phyloP scores from a whole-genome alignment of 169 alveolate species.

The Plasmodium falciparum region DNA sequence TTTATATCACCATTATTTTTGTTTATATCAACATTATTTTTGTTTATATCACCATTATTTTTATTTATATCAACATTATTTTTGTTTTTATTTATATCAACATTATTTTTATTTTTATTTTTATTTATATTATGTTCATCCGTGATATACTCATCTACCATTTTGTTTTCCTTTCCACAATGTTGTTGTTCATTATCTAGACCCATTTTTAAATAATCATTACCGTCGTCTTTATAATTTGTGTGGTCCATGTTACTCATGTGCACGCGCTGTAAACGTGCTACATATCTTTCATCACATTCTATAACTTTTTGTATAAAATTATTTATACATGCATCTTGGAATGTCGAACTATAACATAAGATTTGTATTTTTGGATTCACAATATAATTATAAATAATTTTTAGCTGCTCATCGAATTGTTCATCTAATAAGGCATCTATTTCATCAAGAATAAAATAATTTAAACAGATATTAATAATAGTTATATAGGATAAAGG shows the following conservation, averaged over 20 bases:
- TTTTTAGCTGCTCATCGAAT: constrained; percentile 25
- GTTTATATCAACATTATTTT: neutral
- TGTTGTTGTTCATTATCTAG: neutral
- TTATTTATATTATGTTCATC: neutral
- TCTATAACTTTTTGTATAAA: constrained; percentile 5
- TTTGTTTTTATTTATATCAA: neutral
- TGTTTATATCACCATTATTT: neutral
- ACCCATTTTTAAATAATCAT: neutral
- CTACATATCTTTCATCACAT: constrained; percentile 5
- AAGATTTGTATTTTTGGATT: constrained; percentile 24
- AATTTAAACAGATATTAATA: constrained; percentile 8
- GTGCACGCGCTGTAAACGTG: neutral
- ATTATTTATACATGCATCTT: neutral
- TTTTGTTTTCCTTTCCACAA: neutral
- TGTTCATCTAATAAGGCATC: constrained; percentile 59
- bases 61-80: neutral
- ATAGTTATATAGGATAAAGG: constrained; percentile 8
- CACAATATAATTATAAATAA: constrained; percentile 11
- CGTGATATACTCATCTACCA: too few species aligned
- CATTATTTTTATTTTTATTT: neutral
- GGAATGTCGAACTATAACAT: constrained; percentile 47
- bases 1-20: neutral
- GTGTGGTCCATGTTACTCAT: too few species aligned
- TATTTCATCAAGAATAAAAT: constrained; percentile 43
- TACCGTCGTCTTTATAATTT: neutral